Evolutionary conservation across 169 alveolate species (phyloP).

Genomic region (Plasmodium knowlesi): DNA sequence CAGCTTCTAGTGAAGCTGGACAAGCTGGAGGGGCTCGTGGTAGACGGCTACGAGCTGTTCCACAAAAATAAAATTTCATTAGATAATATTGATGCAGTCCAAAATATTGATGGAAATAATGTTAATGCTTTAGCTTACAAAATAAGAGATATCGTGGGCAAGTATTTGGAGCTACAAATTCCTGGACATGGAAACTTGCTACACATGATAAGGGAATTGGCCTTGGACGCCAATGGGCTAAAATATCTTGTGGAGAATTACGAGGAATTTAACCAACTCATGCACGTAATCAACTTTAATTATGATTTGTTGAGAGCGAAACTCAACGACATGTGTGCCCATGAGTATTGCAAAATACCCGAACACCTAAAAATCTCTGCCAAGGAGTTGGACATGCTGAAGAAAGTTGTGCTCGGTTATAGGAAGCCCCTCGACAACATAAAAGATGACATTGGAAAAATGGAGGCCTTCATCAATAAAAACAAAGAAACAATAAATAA

Average conservation of each 20-base stretch:
- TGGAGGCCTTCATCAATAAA: constrained; percentile 8
- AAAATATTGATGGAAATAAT: no score
- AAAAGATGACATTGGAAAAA: constrained; percentile 20
- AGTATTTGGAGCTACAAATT: neutral
- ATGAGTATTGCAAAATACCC: constrained; percentile 23
- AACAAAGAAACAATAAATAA: neutral
- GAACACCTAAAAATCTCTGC: constrained; percentile 30
- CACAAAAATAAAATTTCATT: neutral
- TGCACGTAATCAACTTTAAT: constrained; percentile 34
- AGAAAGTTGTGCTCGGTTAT: constrained; percentile 33
- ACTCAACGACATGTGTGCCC: constrained; percentile 21
- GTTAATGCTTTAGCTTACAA: neutral
- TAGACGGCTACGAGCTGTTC: constrained; percentile 29
- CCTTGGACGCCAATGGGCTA: neutral
- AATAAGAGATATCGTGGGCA: neutral
- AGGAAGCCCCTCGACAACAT: constrained; percentile 58
- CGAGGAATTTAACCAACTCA: constrained; percentile 48
- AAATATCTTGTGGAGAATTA: constrained; percentile 47
- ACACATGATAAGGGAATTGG: neutral
- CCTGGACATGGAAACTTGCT: constrained; percentile 3
- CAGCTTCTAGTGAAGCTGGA: constrained; percentile 18
- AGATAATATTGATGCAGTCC: neutral
- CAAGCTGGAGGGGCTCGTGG: constrained; percentile 7
- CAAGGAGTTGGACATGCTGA: constrained; percentile 31
- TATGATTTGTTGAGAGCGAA: constrained; percentile 57